Evolutionary conservation across 176 grass and related monocot genomes (phyloP).

Genomic region (Melocanna baccifera): DNA sequence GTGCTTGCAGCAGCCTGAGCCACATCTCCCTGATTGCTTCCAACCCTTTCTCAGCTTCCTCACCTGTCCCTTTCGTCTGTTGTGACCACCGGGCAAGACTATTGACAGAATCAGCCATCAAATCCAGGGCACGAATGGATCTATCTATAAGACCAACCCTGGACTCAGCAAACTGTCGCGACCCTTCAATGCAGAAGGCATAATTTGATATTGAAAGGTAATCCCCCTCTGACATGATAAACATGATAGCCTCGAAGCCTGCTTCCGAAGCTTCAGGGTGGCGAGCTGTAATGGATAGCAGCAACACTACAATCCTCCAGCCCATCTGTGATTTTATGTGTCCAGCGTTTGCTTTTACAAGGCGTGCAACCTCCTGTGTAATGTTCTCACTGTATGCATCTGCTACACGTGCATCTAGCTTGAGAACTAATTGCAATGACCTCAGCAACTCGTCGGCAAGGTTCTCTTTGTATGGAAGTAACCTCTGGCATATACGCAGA

Average conservation of each 20-base stretch:
- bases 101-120: constrained; percentile 67
- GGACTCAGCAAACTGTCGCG: constrained; percentile 86
- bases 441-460: constrained; percentile 85
- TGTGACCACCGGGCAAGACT: constrained; percentile 73
- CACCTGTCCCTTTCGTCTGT: constrained; percentile 53
- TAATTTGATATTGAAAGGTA: constrained; percentile 81
- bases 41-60: constrained; percentile 73
- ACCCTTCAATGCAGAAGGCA: constrained; percentile 77
- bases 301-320: constrained; percentile 77
- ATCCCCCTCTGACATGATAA: constrained; percentile 86
- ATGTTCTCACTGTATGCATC: constrained; percentile 98
- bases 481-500: constrained; percentile 87
- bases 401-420: constrained; percentile 88
- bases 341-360: constrained; percentile 82
- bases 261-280: constrained; percentile 83
- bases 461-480: constrained; percentile 97
- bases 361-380: constrained; percentile 72
- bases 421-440: constrained; percentile 89
- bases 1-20: constrained; percentile 68
- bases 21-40: constrained; percentile 97
- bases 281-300: constrained; percentile 96
- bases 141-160: constrained; percentile 74
- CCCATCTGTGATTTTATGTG: constrained; percentile 91
- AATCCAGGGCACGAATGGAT: constrained; percentile 73
- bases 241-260: constrained; percentile 82